A percentile compares a stretch with the other conserved stretches of the same genome.
These are phyloP conservation scores for Xerocomus minutiporus DNA, from an alignment of 1,284 basidiomycete species.

Conservation along the genomic window DNA sequence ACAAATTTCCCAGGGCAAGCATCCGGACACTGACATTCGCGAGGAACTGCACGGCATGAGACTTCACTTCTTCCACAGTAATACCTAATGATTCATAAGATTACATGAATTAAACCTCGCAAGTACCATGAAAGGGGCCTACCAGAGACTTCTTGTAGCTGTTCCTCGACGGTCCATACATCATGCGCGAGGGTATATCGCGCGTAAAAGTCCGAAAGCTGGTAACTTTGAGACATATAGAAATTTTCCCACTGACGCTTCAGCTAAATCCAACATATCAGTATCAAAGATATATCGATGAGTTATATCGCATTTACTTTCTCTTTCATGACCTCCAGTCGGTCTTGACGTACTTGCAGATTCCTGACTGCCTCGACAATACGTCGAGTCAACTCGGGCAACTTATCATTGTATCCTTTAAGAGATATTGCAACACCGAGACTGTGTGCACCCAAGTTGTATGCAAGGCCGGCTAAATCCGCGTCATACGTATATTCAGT, in stretches of 20 bases:
- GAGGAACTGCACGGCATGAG: conserved; percentile 63
- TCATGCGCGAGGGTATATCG: conserved; percentile 67
- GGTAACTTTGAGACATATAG: conserved; percentile 80
- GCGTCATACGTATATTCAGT: conserved; percentile 94
- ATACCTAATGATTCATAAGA: conserved; percentile 5
- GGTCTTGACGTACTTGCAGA: conserved; percentile 65
- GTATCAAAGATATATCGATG: conserved; percentile 1
- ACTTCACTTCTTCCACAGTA: conserved; percentile 62
- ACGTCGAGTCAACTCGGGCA: conserved; percentile 71
- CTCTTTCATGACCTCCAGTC: conserved; percentile 84
- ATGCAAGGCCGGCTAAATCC: conserved; percentile 84
- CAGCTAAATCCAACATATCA: conserved; percentile 40
- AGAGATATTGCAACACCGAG: conserved; percentile 71
- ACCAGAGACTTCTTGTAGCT: conserved; percentile 76
- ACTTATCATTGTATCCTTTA: conserved; percentile 93
- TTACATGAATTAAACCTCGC: not conserved
- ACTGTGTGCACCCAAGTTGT: conserved; percentile 64
- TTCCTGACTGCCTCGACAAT: conserved; percentile 72
- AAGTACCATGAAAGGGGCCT: conserved; percentile 30
- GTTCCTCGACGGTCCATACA: conserved; percentile 80
- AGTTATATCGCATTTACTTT: conserved; percentile 47
- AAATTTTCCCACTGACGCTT: conserved; percentile 83
- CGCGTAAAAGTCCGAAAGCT: conserved; percentile 76
- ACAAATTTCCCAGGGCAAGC: conserved; percentile 83
- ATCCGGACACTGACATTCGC: conserved; percentile 70